Conservation (phyloP, 129 eudicot species). For the Flaveria robusta region DNA sequence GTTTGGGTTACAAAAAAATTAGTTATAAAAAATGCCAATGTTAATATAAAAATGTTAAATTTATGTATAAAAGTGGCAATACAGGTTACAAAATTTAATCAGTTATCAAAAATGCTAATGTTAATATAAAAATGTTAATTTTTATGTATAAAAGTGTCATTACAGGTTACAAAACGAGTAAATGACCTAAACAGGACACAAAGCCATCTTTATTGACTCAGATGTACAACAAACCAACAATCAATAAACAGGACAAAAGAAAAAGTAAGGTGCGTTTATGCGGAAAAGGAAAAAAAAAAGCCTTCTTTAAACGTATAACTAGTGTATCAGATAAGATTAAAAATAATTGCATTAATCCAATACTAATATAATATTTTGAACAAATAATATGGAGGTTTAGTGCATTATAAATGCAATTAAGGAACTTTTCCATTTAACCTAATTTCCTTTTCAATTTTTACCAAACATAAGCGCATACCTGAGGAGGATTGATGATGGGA, state of each 20-base stretch:
- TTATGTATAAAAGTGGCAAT: neutral
- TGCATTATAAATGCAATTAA: neutral
- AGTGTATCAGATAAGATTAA: neutral
- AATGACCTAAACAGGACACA: neutral
- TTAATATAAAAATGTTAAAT: neutral
- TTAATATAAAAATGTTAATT: neutral
- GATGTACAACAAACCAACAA: neutral
- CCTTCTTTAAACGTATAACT: neutral
- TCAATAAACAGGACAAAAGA: neutral
- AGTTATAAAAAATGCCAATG: neutral
- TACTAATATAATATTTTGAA: neutral
- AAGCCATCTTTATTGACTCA: neutral
- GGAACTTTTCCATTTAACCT: neutral
- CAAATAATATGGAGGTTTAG: neutral
- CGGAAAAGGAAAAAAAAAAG: too few species aligned
- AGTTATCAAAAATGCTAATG: neutral
- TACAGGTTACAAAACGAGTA: neutral
- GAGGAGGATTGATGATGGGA: slow-evolving; percentile 96
- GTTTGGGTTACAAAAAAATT: neutral
- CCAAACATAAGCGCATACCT: slow-evolving; percentile 45
- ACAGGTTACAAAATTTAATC: neutral
- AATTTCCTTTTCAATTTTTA: neutral
- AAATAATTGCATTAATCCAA: neutral
- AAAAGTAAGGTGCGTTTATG: neutral
- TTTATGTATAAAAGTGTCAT: neutral